These are phyloP conservation scores for Pyrenopolyporus hunteri DNA, from an alignment of 495 filamentous ascomycete genomes.

Conservation along the genomic window DNA sequence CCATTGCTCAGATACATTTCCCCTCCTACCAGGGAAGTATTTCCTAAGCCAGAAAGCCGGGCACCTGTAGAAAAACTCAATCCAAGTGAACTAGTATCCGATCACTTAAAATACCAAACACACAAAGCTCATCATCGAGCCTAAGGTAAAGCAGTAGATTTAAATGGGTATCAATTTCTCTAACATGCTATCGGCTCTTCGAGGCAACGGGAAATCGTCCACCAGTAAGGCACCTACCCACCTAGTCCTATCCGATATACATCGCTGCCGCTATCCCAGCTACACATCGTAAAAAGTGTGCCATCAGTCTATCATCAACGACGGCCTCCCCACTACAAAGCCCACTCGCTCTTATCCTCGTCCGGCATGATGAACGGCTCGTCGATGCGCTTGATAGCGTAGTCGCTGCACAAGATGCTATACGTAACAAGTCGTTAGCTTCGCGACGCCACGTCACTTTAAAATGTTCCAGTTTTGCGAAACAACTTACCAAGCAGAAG, in stretches of 20 bases:
- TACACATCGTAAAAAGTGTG: conserved; percentile 8
- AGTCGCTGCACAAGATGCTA: conserved; percentile 89
- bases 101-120: neutral
- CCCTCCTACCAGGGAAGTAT: neutral
- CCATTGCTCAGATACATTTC: too few species aligned
- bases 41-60: too few species aligned
- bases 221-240: too few species aligned
- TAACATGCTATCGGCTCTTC: conserved; percentile 18
- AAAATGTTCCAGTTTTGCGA: neutral
- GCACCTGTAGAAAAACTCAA: neutral
- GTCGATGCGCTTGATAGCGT: conserved; percentile 90
- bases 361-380: conserved; percentile 80
- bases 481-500: conserved; percentile 72
- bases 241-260: conserved; percentile 25
- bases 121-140: neutral
- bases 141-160: neutral
- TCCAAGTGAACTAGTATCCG: neutral
- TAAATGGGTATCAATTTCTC: conserved; percentile 38
- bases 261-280: neutral
- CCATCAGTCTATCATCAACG: neutral
- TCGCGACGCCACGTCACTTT: neutral
- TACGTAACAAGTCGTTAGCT: conserved; percentile 19
- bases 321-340: conserved; percentile 56
- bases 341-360: conserved; percentile 84
- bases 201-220: neutral